Evolutionary conservation across 345 rosid genomes (phyloP), one percentile per base, ranked within the genome.

Genomic region (Lumnitzera littorea): DNA sequence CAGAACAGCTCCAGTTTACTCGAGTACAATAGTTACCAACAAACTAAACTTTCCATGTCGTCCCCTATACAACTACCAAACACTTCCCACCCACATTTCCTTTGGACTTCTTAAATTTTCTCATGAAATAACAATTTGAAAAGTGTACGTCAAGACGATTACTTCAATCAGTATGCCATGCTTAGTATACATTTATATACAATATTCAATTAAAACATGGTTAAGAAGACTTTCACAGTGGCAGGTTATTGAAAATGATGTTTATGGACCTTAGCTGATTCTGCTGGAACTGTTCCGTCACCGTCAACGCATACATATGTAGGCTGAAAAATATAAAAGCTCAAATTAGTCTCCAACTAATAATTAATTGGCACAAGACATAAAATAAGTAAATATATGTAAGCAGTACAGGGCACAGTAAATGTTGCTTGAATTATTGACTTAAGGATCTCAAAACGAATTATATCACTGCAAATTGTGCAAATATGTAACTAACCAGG

Each of bases 261-360:
- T 56, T 16, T 48, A 62, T 83, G 68, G 70, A 91, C 98, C 96
- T 76, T 85, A 48, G 96, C 83, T 57, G 98, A 89, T 74, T 92
- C 91, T 12, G 77, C 67, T 6, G 98, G 96, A 72, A 92, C 98
- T 65, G 98, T 92, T 55, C 98, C 98, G 70, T 89, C 98, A 25
- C 98, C 96, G 61, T 92, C 96, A 53, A 89, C 83, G 36, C 84
- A 89, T 62, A 87, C 78, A 73, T 84, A 92, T 5, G 58, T 77
- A 6, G 98, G 91, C 96, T 92, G 91, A 67, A 72, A 74, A 71
- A 59, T 51, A 36, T 36, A 36, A n/a, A 60, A 56, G 57, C 16
- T 56, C 17, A 25, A 55, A 48, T 63, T 62, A 71, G 60, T 13
- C 13, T 49, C 27, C 50, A 13, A 50, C 36, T 46, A 15, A 48